Evolutionary conservation across 192 early-diverging fungal species (phyloP).

Genomic region (Backusella circina): DNA sequence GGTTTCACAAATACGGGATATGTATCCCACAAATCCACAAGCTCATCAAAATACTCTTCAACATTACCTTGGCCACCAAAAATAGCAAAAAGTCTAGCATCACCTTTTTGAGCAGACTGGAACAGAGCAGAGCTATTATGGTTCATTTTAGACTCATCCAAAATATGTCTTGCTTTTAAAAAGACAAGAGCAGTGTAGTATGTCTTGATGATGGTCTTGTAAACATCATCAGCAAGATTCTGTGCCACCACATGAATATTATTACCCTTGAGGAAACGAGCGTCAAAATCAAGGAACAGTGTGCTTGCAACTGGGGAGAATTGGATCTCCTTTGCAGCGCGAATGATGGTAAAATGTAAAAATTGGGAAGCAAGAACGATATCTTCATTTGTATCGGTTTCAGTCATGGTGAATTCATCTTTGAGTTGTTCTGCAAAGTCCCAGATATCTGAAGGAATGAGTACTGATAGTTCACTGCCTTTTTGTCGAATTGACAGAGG

Average conservation of each 20-base stretch:
- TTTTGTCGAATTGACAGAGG: constrained; percentile 77
- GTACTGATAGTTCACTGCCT: constrained; percentile 73
- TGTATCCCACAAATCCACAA: constrained; percentile 72
- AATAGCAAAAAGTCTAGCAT: constrained; percentile 72
- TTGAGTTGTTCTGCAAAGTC: constrained; percentile 81
- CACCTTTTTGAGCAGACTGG: constrained; percentile 54
- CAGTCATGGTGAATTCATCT: constrained; percentile 59
- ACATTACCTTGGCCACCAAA: constrained; percentile 97
- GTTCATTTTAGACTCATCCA: constrained; percentile 33
- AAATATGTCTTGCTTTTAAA: constrained; percentile 41
- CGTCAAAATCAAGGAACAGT: constrained; percentile 71
- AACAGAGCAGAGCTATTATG: constrained; percentile 64
- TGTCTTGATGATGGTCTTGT: constrained; percentile 62
- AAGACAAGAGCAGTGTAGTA: constrained; percentile 74
- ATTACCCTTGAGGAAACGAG: constrained; percentile 70
- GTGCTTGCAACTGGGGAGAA: constrained; percentile 68
- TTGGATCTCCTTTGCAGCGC: constrained; percentile 39
- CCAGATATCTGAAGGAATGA: constrained; percentile 84
- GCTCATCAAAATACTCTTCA: constrained; percentile 92
- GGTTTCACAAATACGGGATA: constrained; percentile 73
- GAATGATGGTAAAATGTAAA: constrained; percentile 57
- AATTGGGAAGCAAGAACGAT: constrained; percentile 71
- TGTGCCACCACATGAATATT: constrained; percentile 80
- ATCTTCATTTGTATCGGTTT: constrained; percentile 58
- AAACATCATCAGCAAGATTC: constrained; percentile 47